phyloP scores from a whole-genome alignment of 1,139 yeast species.

The Geotrichum aggregatum region DNA sequence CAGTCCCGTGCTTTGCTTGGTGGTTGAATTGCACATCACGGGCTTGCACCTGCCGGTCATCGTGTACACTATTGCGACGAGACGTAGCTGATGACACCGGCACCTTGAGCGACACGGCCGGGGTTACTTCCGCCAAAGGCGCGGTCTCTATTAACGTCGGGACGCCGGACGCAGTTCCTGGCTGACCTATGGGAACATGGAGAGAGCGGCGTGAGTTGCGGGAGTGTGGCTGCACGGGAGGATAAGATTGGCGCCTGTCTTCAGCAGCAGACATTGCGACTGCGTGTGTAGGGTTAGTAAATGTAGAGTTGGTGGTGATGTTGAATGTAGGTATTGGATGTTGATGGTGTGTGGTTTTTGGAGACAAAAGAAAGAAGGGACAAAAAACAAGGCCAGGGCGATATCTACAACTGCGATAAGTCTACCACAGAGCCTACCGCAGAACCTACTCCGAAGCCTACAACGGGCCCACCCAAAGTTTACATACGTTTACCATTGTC shows the following conservation, averaged over 20 bases:
- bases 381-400: no score
- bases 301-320: neutral
- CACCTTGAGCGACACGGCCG: no score
- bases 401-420: no score
- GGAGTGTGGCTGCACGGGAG: slow-evolving; percentile 6
- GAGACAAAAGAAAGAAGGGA: neutral
- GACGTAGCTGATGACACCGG: no score
- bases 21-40: slow-evolving; percentile 1
- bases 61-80: no score
- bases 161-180: neutral
- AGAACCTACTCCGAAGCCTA: no score
- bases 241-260: slow-evolving; percentile 13
- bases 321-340: neutral
- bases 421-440: no score
- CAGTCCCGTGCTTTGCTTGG: neutral
- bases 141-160: neutral
- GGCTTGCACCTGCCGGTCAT: neutral
- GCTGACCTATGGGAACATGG: neutral
- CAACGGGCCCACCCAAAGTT: no score
- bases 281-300: neutral
- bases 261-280: slow-evolving; percentile 4
- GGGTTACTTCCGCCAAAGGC: no score
- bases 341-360: neutral
- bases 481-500: no score
- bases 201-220: neutral